Evolutionary conservation across 768 basidiomycete species (phyloP).

Genomic region (Pleurotus eryngii): DNA sequence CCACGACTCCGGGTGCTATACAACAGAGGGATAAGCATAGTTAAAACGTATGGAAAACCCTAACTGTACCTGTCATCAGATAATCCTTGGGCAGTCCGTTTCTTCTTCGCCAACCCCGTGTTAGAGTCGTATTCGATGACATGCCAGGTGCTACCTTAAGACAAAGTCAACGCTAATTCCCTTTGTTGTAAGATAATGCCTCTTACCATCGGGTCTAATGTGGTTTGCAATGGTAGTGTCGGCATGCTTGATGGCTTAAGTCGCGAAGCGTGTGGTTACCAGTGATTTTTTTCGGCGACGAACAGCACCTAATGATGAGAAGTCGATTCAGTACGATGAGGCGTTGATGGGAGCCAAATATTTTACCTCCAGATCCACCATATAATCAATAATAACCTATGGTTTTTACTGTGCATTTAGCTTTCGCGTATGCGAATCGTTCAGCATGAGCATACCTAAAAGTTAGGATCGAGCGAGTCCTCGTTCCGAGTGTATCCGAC

Average conservation of each 20-base stretch:
- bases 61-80: constrained; percentile 39
- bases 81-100: constrained; percentile 60
- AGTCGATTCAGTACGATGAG: neutral
- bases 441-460: constrained; percentile 36
- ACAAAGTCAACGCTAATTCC: neutral
- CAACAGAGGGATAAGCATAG: no score
- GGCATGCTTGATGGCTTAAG: constrained; percentile 61
- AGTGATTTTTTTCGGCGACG: constrained; percentile 50
- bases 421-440: no score
- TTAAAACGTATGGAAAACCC: no score
- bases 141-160: constrained; percentile 50
- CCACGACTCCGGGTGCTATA: constrained; percentile 72
- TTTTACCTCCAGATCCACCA: constrained; percentile 67
- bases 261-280: constrained; percentile 54
- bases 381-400: constrained; percentile 74
- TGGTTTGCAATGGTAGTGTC: constrained; percentile 67
- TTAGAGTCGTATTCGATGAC: constrained; percentile 65
- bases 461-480: constrained; percentile 58
- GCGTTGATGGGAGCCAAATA: neutral
- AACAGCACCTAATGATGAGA: constrained; percentile 36
- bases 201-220: constrained; percentile 57
- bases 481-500: constrained; percentile 74
- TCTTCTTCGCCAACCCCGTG: constrained; percentile 56
- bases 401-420: no score
- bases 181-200: no score